A percentile compares a stretch with the other conserved stretches of the same genome.
phyloP scores from a whole-genome alignment of 2,329 filamentous ascomycete species.

The Colletotrichum echinochloae region DNA sequence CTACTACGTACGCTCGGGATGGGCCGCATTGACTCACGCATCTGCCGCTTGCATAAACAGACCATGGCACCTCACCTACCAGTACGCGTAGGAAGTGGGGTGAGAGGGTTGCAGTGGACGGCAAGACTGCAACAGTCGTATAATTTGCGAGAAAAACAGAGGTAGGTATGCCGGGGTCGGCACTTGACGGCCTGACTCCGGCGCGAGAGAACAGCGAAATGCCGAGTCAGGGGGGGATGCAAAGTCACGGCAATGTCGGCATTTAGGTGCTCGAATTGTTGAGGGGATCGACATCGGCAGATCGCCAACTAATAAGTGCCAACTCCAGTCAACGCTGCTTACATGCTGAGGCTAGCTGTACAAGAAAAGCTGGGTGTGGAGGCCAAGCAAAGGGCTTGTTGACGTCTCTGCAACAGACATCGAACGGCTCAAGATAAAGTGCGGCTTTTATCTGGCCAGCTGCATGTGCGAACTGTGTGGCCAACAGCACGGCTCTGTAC shows the following conservation, averaged over 20 bases:
- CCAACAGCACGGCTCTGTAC: background rate
- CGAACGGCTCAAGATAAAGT: background rate
- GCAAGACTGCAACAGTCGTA: background rate
- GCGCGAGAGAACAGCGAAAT: slow-evolving; percentile 2
- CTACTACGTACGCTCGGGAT: background rate
- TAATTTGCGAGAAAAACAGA: too few species aligned
- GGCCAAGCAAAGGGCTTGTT: background rate
- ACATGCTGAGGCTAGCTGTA: background rate
- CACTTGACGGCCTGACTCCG: slow-evolving; percentile 5
- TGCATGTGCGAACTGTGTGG: background rate
- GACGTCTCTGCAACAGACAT: slow-evolving; percentile 3
- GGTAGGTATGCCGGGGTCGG: too few species aligned
- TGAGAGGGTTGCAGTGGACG: background rate
- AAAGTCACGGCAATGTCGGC: slow-evolving; percentile 10
- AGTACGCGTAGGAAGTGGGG: too few species aligned
- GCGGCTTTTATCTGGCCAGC: background rate
- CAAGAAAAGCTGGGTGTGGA: background rate
- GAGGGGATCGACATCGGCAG: background rate
- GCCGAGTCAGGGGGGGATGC: slow-evolving; percentile 6
- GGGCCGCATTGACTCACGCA: background rate
- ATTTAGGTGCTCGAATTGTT: background rate
- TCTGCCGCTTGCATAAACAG: slow-evolving; percentile 21
- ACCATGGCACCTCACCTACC: too few species aligned
- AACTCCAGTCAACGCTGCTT: background rate
- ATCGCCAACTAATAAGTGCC: too few species aligned